Evolutionary conservation across 106 monocot genomes (phyloP).

Genomic region (Vanilla planifolia): DNA sequence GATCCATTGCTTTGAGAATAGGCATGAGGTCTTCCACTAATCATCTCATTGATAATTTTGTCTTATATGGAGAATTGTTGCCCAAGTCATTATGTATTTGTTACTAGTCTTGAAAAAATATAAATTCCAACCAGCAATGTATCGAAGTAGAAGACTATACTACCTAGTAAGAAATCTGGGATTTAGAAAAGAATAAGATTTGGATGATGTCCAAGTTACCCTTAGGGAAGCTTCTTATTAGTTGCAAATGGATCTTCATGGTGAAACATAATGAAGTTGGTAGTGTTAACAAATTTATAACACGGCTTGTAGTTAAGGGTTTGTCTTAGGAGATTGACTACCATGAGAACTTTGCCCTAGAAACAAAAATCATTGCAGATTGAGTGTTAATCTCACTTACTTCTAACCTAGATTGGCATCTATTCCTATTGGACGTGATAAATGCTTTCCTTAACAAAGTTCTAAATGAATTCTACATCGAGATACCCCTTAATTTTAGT

Average conservation of each 20-base stretch:
- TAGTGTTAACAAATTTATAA: neutral
- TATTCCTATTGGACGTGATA: neutral
- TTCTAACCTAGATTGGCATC: neutral
- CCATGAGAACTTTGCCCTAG: no score
- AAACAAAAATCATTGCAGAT: neutral
- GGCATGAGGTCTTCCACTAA: neutral
- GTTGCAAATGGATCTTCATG: slow-evolving; percentile 2
- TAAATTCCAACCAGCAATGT: neutral
- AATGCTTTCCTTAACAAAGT: neutral
- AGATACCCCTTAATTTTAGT: neutral
- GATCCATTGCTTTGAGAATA: neutral
- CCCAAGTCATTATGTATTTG: neutral
- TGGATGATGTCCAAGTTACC: neutral
- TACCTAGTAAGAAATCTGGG: neutral
- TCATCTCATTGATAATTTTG: neutral
- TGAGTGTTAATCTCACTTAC: no score
- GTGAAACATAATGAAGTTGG: neutral
- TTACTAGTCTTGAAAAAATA: neutral
- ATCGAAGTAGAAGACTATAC: neutral
- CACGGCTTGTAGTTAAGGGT: neutral
- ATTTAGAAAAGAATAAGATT: neutral
- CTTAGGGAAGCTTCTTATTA: neutral
- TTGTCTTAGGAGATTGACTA: no score
- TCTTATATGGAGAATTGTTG: neutral
- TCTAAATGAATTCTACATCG: neutral